Evolutionary conservation across 2,329 filamentous ascomycete genomes (phyloP).

Genomic region (Cercospora brassicicola): DNA sequence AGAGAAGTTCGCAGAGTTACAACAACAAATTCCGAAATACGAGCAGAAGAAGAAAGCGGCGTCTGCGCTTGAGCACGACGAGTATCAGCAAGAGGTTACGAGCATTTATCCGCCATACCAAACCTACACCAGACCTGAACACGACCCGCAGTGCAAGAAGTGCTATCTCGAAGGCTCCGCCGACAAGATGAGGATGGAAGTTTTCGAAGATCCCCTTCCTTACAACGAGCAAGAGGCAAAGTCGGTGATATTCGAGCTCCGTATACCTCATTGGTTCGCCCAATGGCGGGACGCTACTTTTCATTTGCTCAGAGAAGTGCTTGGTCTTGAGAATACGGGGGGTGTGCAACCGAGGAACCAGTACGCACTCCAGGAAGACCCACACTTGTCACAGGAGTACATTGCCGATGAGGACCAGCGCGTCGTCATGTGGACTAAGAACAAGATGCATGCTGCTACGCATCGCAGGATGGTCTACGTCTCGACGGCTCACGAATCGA

Average conservation of each 20-base stretch:
- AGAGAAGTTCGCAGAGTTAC: not conserved
- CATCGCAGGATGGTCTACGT: constrained; percentile 47
- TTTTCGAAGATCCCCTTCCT: constrained; percentile 56
- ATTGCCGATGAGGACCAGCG: not conserved
- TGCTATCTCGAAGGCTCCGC: constrained; percentile 43
- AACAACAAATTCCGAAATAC: not conserved
- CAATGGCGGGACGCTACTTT: constrained; percentile 51
- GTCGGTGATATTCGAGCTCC: constrained; percentile 55
- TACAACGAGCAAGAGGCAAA: constrained; percentile 39
- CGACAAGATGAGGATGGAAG: constrained; percentile 46
- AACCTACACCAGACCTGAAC: not conserved
- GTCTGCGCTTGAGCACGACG: not conserved
- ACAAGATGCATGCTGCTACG: constrained; percentile 49
- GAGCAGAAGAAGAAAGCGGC: constrained; percentile 8
- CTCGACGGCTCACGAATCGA: constrained; percentile 39
- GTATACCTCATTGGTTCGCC: constrained; percentile 47
- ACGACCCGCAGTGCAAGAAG: constrained; percentile 44
- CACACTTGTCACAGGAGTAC: constrained; percentile 1
- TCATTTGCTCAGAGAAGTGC: constrained; percentile 21
- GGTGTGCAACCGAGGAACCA: not conserved
- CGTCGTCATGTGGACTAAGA: constrained; percentile 47
- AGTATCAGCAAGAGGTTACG: not conserved
- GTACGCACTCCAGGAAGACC: constrained; percentile 4
- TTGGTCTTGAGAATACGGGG: not conserved
- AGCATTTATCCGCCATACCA: not conserved